These are phyloP conservation scores for Lindgomyces ingoldianus DNA, from an alignment of 495 filamentous ascomycete species.

Conservation along the genomic window DNA sequence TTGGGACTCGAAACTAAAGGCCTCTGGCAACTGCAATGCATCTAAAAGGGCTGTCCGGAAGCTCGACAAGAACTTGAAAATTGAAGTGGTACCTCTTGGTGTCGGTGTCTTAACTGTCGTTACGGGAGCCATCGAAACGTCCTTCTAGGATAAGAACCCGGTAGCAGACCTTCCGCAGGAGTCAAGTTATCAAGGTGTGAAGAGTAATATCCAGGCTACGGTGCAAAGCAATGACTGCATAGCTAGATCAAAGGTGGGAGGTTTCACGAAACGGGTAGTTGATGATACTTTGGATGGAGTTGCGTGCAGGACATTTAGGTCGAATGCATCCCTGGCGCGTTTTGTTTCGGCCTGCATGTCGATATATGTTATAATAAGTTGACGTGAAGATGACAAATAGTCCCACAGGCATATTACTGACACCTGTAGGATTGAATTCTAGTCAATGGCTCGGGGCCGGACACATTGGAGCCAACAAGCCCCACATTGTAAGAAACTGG, in stretches of 20 bases:
- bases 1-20: background rate
- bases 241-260: background rate
- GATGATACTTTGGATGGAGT: slow-evolving; percentile 6
- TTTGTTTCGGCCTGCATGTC: background rate
- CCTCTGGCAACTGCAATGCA: slow-evolving; percentile 14
- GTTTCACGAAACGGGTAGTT: slow-evolving; percentile 4
- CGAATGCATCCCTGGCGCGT: background rate
- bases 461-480: background rate
- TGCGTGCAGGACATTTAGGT: background rate
- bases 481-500: background rate
- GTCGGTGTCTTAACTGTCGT: slow-evolving; percentile 25
- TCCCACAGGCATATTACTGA: background rate
- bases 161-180: background rate
- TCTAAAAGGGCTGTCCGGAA: slow-evolving; percentile 29
- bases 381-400: background rate
- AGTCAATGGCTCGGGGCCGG: background rate
- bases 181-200: slow-evolving; percentile 4
- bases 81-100: slow-evolving; percentile 26
- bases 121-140: slow-evolving; percentile 14
- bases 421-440: background rate
- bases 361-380: background rate
- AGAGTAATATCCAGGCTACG: slow-evolving; percentile 5
- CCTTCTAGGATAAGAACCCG: slow-evolving; percentile 9
- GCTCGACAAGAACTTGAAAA: slow-evolving; percentile 20
- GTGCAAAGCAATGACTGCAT: background rate